Percentiles rank a stretch among this genome's conserved stretches.
These are phyloP conservation scores for Apiospora phragmitis DNA, from an alignment of 2,329 filamentous ascomycete species.

Conservation along the genomic window DNA sequence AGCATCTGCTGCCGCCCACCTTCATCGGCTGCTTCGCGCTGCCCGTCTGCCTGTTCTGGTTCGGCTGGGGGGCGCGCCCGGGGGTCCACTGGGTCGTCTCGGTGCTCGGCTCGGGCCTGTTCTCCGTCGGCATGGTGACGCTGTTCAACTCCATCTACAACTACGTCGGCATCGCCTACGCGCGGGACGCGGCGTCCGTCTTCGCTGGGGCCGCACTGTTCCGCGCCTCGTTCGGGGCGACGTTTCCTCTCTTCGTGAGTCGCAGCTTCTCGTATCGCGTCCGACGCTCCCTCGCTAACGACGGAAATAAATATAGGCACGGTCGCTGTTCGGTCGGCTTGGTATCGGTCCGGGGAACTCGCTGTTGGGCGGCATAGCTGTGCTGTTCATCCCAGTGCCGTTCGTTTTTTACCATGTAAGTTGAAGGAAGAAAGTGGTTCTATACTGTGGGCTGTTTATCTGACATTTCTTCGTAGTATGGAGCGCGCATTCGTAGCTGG, in stretches of 20 bases:
- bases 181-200: conserved; percentile 21
- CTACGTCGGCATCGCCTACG: conserved; percentile 26
- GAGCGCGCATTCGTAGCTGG: not conserved
- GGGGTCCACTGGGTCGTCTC: conserved; percentile 47
- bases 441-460: not conserved
- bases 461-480: not conserved
- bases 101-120: conserved; percentile 51
- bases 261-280: not conserved
- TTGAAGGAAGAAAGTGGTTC: not conserved
- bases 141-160: conserved; percentile 27
- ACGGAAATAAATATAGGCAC: conserved; percentile 14
- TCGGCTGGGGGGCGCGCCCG: conserved; percentile 46
- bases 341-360: conserved; percentile 23
- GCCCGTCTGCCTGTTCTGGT: conserved; percentile 44
- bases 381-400: conserved; percentile 23
- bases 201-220: conserved; percentile 25
- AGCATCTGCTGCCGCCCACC: conserved; percentile 19
- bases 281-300: not conserved
- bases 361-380: conserved; percentile 21
- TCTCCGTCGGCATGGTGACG: conserved; percentile 30
- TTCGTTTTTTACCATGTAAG: conserved; percentile 22
- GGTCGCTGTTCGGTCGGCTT: conserved; percentile 20
- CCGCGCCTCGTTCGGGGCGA: conserved; percentile 21
- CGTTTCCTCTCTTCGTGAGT: conserved; percentile 26
- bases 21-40: conserved; percentile 58